Conservation (phyloP, 805 yeast genomes). For the Candida tibetensis region DNA sequence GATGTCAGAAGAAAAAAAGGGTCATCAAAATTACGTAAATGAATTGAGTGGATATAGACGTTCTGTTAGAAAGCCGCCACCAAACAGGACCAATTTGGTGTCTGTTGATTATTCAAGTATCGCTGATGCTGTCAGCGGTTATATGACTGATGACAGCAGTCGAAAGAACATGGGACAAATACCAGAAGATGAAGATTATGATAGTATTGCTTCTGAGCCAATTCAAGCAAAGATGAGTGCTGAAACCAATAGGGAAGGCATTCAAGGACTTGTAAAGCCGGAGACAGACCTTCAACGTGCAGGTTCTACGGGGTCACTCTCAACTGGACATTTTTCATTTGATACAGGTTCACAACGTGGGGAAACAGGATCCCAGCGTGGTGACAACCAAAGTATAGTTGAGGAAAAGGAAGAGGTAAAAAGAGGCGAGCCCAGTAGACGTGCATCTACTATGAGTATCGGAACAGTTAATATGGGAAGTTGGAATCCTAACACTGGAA, state of each 20-base stretch:
- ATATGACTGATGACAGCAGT: constrained; percentile 17
- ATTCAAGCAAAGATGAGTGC: not conserved
- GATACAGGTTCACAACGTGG: too few species aligned
- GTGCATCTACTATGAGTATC: constrained; percentile 32
- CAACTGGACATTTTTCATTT: constrained; percentile 17
- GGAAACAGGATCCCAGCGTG: constrained; percentile 2
- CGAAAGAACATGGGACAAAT: constrained; percentile 7
- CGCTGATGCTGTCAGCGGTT: constrained; percentile 33
- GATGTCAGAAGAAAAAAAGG: constrained; percentile 17
- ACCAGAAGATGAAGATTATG: constrained; percentile 2
- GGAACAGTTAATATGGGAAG: constrained; percentile 45
- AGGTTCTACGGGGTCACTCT: constrained; percentile 14
- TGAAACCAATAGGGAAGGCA: not conserved
- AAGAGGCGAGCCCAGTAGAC: constrained; percentile 13
- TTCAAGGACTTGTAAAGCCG: constrained; percentile 1
- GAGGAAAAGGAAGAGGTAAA: not conserved
- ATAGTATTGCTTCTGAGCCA: not conserved
- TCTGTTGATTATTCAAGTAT: constrained; percentile 28
- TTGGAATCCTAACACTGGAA: constrained; percentile 60
- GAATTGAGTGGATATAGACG: constrained; percentile 25
- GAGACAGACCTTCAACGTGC: constrained; percentile 11
- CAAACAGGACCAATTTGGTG: constrained; percentile 17
- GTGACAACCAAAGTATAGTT: constrained; percentile 1
- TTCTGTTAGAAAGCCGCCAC: constrained; percentile 40
- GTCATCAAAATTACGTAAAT: constrained; percentile 23